phyloP scores from a whole-genome alignment of 345 rosid genomes.

The Eucalyptus victrix region DNA sequence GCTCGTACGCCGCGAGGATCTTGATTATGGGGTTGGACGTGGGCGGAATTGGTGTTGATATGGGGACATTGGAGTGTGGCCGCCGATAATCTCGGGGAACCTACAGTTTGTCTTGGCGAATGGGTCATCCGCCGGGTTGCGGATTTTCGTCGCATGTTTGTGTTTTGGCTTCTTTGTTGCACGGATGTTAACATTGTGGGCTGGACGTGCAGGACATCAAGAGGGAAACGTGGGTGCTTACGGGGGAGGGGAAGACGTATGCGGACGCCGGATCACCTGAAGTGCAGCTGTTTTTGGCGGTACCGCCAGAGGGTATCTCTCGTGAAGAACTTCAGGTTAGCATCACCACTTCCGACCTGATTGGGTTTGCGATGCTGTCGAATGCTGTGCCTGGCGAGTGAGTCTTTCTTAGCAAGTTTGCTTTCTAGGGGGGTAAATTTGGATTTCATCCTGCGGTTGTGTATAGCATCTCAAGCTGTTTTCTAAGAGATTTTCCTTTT shows the following conservation, averaged over 20 bases:
- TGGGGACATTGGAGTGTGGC: neutral
- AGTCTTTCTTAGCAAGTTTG: neutral
- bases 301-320: slow-evolving; percentile 55
- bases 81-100: neutral
- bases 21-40: neutral
- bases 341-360: neutral
- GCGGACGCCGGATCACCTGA: slow-evolving; percentile 79
- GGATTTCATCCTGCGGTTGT: neutral
- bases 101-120: neutral
- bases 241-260: slow-evolving; percentile 75
- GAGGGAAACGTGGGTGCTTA: slow-evolving; percentile 64
- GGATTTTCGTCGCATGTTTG: neutral
- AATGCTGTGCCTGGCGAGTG: neutral
- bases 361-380: neutral
- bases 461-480: neutral
- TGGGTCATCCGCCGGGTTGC: too few species aligned
- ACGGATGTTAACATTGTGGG: neutral
- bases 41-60: neutral
- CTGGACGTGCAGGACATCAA: slow-evolving; percentile 41
- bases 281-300: slow-evolving; percentile 62
- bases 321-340: slow-evolving; percentile 70
- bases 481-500: neutral
- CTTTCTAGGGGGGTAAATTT: neutral
- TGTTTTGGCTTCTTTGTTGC: neutral
- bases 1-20: neutral